Evolutionary conservation across 768 basidiomycete species (phyloP).

Genomic region (Leccinum imitatum): DNA sequence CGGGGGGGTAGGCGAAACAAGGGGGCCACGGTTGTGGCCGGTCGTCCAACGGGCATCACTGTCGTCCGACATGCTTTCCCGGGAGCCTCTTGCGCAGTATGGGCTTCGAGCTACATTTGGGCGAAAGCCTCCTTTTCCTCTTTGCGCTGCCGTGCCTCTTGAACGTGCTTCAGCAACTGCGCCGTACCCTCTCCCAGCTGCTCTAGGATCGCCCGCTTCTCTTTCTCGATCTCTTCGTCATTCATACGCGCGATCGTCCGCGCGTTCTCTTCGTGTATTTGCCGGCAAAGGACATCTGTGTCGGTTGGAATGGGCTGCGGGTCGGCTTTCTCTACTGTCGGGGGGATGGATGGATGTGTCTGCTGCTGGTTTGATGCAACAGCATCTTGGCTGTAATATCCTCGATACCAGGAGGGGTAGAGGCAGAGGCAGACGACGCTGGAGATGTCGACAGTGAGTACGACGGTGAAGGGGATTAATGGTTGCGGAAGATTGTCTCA

Average conservation of each 20-base stretch:
- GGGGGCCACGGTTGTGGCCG: background rate
- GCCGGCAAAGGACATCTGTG: constrained; percentile 48
- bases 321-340: background rate
- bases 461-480: constrained; percentile 26
- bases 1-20: constrained; percentile 15
- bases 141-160: constrained; percentile 21
- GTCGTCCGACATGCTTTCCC: background rate
- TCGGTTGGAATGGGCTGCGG: constrained; percentile 20
- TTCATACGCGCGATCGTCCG: constrained; percentile 64
- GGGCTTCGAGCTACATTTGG: background rate
- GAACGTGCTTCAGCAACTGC: constrained; percentile 51
- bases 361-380: constrained; percentile 24
- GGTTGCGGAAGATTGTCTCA: constrained; percentile 12
- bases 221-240: constrained; percentile 65
- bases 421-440: constrained; percentile 58
- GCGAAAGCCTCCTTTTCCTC: constrained; percentile 1
- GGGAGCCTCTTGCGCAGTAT: background rate
- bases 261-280: constrained; percentile 68
- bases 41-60: background rate
- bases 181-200: constrained; percentile 67
- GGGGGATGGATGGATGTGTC: background rate
- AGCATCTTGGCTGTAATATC: constrained; percentile 46
- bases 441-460: constrained; percentile 55
- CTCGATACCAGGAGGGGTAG: constrained; percentile 51
- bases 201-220: constrained; percentile 64